Base-by-base conservation (phyloP, 441 rosid genomes). In the Biscutella laevigata region DNA sequence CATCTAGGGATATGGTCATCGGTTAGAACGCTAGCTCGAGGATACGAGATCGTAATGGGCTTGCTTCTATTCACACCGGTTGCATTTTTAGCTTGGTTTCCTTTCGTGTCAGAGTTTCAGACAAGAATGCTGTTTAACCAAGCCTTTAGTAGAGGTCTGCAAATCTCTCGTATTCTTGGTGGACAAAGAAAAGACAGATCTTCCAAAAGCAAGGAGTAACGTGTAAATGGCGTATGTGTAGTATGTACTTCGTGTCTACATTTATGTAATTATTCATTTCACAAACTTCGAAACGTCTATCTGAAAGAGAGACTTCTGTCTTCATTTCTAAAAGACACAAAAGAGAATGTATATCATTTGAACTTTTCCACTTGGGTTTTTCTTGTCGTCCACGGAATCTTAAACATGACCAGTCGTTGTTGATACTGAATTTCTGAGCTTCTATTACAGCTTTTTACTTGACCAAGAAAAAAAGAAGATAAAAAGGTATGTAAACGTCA, bases 161-260 rank as follows among this genome's bases (percentile, higher is more conserved):
- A 94, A 66, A 94, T 94, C 71, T 94, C 97, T 6, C 97, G 97
- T 62, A 84, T 94, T 74, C 91, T 94, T 3, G 99, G 96, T 9
- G 96, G 99, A 3, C 99, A 80, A 2, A 67, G 80, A 53, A 94
- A 84, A 69, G 95, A 88, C 50, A 87, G 87, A 0, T 48, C 95
- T 12, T 72, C 97, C 10, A 78, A 87, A 3, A 77, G 67, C 83
- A 84, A 81, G 77, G 95, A 86, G n/a, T n/a, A n/a, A n/a, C n/a
- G n/a, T 57, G 63, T 57, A 12, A 40, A 33, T 35, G 39, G 28
- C 24, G 6, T 25, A 11, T 42, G 58, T 50, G 43, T 60, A 49
- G 15, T n/a, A n/a, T n/a, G n/a, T n/a, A n/a, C n/a, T n/a, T n/a
- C n/a, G n/a, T n/a, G n/a, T n/a, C n/a, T n/a, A n/a, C n/a, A n/a